phyloP scores from a whole-genome alignment of 768 basidiomycete species.

The Holtermannia corniformis region DNA sequence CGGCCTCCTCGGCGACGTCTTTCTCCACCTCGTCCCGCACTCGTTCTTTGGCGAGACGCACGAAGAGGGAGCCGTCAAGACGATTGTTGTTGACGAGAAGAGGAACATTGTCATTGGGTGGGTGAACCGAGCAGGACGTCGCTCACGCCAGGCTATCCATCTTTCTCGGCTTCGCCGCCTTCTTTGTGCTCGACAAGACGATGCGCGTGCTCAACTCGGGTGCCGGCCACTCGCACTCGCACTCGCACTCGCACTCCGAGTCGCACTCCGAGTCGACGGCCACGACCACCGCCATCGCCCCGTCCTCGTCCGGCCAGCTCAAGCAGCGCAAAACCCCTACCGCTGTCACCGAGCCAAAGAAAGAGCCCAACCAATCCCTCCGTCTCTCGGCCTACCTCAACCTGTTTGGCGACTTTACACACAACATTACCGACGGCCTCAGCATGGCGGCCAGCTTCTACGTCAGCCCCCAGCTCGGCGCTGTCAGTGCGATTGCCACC shows the following conservation, averaged over 20 bases:
- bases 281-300: conserved; percentile 47
- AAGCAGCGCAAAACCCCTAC: conserved; percentile 44
- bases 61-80: conserved; percentile 9
- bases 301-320: conserved; percentile 46
- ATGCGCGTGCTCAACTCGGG: conserved; percentile 67
- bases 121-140: conserved; percentile 16
- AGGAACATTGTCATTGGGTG: conserved; percentile 84
- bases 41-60: conserved; percentile 82
- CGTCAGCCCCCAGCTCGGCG: conserved; percentile 84
- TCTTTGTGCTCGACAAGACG: conserved; percentile 90
- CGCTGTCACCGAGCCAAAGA: conserved; percentile 15
- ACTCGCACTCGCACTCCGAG: conserved; percentile 53
- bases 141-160: conserved; percentile 46
- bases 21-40: conserved; percentile 83
- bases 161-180: conserved; percentile 75
- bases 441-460: conserved; percentile 97
- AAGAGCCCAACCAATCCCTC: conserved; percentile 37
- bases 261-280: conserved; percentile 45
- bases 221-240: conserved; percentile 45
- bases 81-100: conserved; percentile 79
- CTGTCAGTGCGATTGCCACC: conserved; percentile 88
- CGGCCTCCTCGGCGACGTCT: conserved; percentile 84
- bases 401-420: conserved; percentile 81
- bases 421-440: conserved; percentile 93
- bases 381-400: conserved; percentile 87